Evolutionary conservation across 495 filamentous ascomycete species (phyloP), one percentile per base, ranked within the genome.

Genomic region (Aspergillus sparsus): DNA sequence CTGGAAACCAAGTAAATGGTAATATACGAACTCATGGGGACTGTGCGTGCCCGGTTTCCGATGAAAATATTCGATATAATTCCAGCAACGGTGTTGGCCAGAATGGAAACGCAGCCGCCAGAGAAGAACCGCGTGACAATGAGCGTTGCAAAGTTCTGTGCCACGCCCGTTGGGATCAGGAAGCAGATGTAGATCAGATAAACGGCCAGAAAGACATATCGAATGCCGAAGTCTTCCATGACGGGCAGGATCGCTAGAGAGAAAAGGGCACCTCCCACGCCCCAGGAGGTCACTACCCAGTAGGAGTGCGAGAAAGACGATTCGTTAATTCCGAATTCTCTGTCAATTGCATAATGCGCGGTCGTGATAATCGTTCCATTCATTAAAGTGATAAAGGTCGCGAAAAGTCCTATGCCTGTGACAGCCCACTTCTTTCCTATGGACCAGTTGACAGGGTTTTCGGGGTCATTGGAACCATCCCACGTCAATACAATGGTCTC

Each of bases 211-310:
- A 80, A 81, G 11, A 75, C 77, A 53, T 63, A 60, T 64, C 79
- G 67, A 21, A 80, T 68, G 32, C 82, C 82, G 49, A 74, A 75
- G 53, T 80, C 73, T 58, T 85, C 82, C 75, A 83, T 80, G 4
- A 84, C 57, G 2, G 82, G 82, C 9, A 84, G 63, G 7, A 77
- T n/a, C n/a, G n/a, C n/a, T n/a, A n/a, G n/a, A n/a, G n/a, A n/a
- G n/a, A n/a, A n/a, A n/a, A n/a, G n/a, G n/a, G n/a, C n/a, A n/a
- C n/a, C n/a, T n/a, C n/a, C n/a, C n/a, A n/a, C n/a, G n/a, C n/a
- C n/a, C n/a, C n/a, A n/a, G n/a, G n/a, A n/a, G n/a, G n/a, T n/a
- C n/a, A n/a, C n/a, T n/a, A n/a, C n/a, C n/a, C n/a, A n/a, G n/a
- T n/a, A n/a, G n/a, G n/a, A n/a, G n/a, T n/a, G n/a, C n/a, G n/a